These are phyloP conservation scores for Tetradesmus lagerheimii DNA, from an alignment of 139 green algal species.

Conservation along the genomic window DNA sequence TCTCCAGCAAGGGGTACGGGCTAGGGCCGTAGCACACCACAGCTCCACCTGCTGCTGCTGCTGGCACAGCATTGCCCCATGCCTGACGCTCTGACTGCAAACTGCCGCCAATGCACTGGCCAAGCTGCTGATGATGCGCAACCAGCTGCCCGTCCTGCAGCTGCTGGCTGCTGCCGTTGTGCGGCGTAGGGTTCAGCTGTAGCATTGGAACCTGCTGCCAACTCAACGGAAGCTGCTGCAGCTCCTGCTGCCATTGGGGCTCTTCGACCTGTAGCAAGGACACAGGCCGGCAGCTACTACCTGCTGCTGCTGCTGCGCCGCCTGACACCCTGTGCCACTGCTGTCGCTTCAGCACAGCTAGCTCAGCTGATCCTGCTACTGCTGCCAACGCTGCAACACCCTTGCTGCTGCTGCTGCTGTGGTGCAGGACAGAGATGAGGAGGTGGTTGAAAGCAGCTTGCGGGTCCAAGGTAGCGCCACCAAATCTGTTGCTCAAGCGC, in stretches of 20 bases:
- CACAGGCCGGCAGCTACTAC: background rate
- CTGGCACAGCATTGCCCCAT: background rate
- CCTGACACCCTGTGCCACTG: background rate
- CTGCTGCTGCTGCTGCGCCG: constrained; percentile 23
- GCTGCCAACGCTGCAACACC: background rate
- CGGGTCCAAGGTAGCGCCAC: background rate
- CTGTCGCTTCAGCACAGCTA: background rate
- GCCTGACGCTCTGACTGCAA: background rate
- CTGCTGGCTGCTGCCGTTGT: constrained; percentile 19
- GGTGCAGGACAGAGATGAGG: constrained; percentile 39
- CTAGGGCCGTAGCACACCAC: constrained; percentile 11
- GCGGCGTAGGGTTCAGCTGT: constrained; percentile 8
- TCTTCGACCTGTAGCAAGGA: background rate
- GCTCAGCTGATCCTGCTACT: background rate
- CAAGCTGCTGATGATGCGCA: constrained; percentile 17
- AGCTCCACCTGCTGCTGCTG: background rate
- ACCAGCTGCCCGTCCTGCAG: background rate
- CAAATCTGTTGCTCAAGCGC: constrained; percentile 54
- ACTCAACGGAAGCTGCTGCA: constrained; percentile 31
- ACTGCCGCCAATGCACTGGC: background rate
- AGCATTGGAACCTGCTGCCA: constrained; percentile 32
- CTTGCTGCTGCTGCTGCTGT: constrained; percentile 28
- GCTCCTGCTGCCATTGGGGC: background rate
- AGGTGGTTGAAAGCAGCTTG: background rate
- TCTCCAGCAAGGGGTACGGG: constrained; percentile 25